Percentiles rank a stretch among this genome's conserved stretches.
phyloP scores from a whole-genome alignment of 768 basidiomycete genomes.

The Amanita rubescens region DNA sequence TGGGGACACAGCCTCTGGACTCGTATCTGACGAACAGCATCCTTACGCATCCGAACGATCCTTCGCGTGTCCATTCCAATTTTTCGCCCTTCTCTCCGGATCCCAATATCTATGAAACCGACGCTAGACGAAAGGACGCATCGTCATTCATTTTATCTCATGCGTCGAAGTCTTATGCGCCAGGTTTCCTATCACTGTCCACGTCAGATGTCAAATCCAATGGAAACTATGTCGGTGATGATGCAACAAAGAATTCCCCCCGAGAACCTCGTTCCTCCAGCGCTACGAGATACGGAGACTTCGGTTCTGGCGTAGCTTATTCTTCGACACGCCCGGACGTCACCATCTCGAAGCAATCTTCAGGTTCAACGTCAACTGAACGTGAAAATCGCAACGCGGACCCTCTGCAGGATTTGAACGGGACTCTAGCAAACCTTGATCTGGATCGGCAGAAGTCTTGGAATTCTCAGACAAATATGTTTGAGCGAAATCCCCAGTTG shows the following conservation, averaged over 20 bases:
- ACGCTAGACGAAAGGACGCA: slow-evolving; percentile 31
- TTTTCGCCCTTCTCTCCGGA: slow-evolving; percentile 83
- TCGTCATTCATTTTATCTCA: slow-evolving; percentile 28
- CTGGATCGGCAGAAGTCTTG: slow-evolving; percentile 32
- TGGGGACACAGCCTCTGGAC: not conserved
- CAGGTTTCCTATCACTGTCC: slow-evolving; percentile 36
- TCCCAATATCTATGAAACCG: slow-evolving; percentile 39
- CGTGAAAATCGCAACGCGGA: slow-evolving; percentile 36
- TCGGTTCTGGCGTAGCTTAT: slow-evolving; percentile 29
- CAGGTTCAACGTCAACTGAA: slow-evolving; percentile 32
- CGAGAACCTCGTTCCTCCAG: slow-evolving; percentile 36
- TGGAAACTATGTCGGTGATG: slow-evolving; percentile 4
- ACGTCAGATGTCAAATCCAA: slow-evolving; percentile 31
- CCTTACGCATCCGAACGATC: slow-evolving; percentile 16
- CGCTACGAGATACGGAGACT: slow-evolving; percentile 37
- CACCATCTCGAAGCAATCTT: slow-evolving; percentile 47
- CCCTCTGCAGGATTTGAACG: slow-evolving; percentile 61
- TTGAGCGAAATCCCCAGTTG: not conserved
- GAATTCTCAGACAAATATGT: not conserved
- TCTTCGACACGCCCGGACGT: slow-evolving; percentile 38
- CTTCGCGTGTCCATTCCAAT: slow-evolving; percentile 29
- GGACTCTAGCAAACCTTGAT: slow-evolving; percentile 69
- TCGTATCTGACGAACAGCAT: not conserved
- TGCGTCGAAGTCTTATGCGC: slow-evolving; percentile 41
- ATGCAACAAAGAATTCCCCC: slow-evolving; percentile 35